These are phyloP conservation scores for Lactifluus pinguis DNA, from an alignment of 768 basidiomycete genomes.

Conservation along the genomic window DNA sequence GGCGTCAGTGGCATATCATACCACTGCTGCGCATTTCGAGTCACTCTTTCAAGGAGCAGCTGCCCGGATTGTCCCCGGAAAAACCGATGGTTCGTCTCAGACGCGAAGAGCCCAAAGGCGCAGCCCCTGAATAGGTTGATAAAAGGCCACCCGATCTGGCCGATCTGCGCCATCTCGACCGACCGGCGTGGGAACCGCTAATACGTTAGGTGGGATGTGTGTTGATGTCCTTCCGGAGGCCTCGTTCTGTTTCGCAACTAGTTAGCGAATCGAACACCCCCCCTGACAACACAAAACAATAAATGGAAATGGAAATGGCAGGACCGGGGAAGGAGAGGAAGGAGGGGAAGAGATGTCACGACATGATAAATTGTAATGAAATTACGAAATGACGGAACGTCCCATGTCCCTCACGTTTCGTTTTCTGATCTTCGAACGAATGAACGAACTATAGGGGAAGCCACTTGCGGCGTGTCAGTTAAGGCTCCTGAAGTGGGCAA, in stretches of 20 bases:
- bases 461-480: slow-evolving; percentile 8
- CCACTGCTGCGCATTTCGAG: background rate
- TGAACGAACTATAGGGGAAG: background rate
- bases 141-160: slow-evolving; percentile 13
- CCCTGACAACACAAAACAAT: slow-evolving; percentile 4
- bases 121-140: slow-evolving; percentile 16
- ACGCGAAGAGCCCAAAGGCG: slow-evolving; percentile 9
- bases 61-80: slow-evolving; percentile 5
- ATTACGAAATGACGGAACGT: background rate
- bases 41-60: background rate
- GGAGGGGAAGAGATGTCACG: background rate
- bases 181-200: background rate
- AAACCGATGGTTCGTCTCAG: slow-evolving; percentile 15
- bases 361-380: background rate
- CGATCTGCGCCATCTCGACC: slow-evolving; percentile 11
- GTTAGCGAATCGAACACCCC: background rate
- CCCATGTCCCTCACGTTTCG: background rate
- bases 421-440: background rate
- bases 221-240: background rate
- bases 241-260: background rate
- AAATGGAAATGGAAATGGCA: background rate
- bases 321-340: background rate
- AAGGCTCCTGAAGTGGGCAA: background rate
- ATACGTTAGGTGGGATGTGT: background rate
- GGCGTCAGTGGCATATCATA: slow-evolving; percentile 1